phyloP scores from a whole-genome alignment of 2,329 filamentous ascomycete genomes.

The Fusarium temperatum region DNA sequence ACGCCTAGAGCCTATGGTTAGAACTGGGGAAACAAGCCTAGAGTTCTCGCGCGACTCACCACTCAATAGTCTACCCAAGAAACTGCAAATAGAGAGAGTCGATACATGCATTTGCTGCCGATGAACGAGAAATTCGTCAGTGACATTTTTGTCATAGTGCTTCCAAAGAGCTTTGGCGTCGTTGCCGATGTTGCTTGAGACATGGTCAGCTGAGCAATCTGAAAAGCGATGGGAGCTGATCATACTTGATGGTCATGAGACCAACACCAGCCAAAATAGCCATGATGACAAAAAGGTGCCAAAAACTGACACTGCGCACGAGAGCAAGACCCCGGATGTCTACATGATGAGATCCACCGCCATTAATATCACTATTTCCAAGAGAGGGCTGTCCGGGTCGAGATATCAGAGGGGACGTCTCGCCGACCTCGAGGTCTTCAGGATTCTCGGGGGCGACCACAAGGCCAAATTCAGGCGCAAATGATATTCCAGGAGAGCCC shows the following conservation, averaged over 20 bases:
- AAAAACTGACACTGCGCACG: slow-evolving; percentile 80
- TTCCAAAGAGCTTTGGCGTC: slow-evolving; percentile 89
- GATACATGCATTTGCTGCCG: slow-evolving; percentile 93
- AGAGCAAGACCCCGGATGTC: slow-evolving; percentile 89
- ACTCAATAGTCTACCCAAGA: slow-evolving; percentile 80
- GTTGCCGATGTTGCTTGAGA: slow-evolving; percentile 87
- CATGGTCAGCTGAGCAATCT: slow-evolving; percentile 12
- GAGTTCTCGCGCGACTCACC: slow-evolving; percentile 57
- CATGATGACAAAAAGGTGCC: slow-evolving; percentile 89
- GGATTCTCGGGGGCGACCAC: slow-evolving; percentile 37
- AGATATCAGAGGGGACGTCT: slow-evolving; percentile 84
- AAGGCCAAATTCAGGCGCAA: slow-evolving; percentile 42
- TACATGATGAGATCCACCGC: slow-evolving; percentile 79
- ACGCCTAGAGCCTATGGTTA: slow-evolving; percentile 65
- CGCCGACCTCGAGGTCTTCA: slow-evolving; percentile 64
- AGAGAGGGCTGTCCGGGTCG: slow-evolving; percentile 61
- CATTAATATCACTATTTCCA: slow-evolving; percentile 71
- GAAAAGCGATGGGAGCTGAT: not conserved
- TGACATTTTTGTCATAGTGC: slow-evolving; percentile 78
- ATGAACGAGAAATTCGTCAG: slow-evolving; percentile 78
- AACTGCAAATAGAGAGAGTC: slow-evolving; percentile 89
- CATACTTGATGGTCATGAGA: slow-evolving; percentile 98
- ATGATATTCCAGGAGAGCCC: slow-evolving; percentile 39
- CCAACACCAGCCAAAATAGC: slow-evolving; percentile 92
- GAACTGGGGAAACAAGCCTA: slow-evolving; percentile 1